Evolutionary conservation across 1,284 basidiomycete genomes (phyloP).

Genomic region (Porodaedalea pini): DNA sequence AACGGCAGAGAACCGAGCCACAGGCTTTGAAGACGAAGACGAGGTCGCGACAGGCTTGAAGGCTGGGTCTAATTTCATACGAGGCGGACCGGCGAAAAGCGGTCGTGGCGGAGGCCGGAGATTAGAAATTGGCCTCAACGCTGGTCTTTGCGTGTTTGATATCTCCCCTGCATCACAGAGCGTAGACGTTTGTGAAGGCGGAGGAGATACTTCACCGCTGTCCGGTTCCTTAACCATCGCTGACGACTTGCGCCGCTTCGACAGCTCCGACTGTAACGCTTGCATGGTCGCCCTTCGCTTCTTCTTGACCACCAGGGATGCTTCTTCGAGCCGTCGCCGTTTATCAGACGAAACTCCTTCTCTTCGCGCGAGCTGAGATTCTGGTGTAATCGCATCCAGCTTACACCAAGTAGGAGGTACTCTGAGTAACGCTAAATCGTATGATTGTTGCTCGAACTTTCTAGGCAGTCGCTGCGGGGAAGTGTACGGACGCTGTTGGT

Average conservation of each 20-base stretch:
- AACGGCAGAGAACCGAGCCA: not conserved
- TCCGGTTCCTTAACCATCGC: not conserved
- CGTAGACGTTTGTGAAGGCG: not conserved
- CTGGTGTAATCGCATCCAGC: slow-evolving; percentile 3
- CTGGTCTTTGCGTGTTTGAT: not conserved
- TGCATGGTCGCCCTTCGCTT: slow-evolving; percentile 5
- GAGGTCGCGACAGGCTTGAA: not conserved
- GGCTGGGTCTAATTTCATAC: slow-evolving; percentile 4
- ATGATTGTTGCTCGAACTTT: not conserved
- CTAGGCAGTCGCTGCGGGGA: not conserved
- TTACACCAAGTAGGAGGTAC: slow-evolving; percentile 3
- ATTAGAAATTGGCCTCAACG: slow-evolving; percentile 4
- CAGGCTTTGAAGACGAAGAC: not conserved
- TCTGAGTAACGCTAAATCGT: slow-evolving; percentile 6
- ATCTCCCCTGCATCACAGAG: not conserved
- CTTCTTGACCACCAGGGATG: not conserved
- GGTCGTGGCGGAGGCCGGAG: not conserved
- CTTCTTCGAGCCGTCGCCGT: not conserved
- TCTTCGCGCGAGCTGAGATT: not conserved
- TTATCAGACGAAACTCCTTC: not conserved
- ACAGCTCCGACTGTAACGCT: not conserved
- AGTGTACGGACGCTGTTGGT: not conserved
- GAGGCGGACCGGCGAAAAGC: not conserved
- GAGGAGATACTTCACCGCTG: not conserved
- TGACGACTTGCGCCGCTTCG: not conserved